These are phyloP conservation scores for Oryza brachyantha DNA, from an alignment of 176 grass and related monocot genomes.

Conservation along the genomic window DNA sequence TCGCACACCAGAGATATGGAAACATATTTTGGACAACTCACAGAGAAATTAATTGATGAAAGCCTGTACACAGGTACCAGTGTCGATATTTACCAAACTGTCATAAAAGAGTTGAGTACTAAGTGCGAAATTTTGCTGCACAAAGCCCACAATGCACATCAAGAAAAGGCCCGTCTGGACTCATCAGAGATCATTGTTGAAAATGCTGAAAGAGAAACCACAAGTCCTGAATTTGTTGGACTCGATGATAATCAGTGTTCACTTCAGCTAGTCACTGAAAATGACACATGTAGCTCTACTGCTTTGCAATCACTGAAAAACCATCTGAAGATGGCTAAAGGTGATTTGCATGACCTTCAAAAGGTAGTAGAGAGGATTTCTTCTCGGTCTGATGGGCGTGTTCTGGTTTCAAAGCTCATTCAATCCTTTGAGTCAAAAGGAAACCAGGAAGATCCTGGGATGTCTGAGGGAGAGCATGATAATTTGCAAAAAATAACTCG, in stretches of 20 bases:
- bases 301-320: constrained; percentile 53
- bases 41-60: constrained; percentile 71
- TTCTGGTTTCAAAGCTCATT: constrained; percentile 82
- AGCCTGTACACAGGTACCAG: constrained; percentile 50
- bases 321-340: constrained; percentile 59
- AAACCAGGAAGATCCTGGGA: constrained; percentile 51
- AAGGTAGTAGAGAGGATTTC: constrained; percentile 66
- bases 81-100: constrained; percentile 53
- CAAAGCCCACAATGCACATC: constrained; percentile 14
- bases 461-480: constrained; percentile 62
- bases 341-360: constrained; percentile 68
- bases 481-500: constrained; percentile 44
- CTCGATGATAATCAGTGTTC: constrained; percentile 19
- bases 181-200: constrained; percentile 16
- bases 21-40: constrained; percentile 48
- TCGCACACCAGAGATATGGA: constrained; percentile 53
- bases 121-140: constrained; percentile 17
- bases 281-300: constrained; percentile 38
- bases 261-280: constrained; percentile 4
- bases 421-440: constrained; percentile 78
- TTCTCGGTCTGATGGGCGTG: constrained; percentile 51
- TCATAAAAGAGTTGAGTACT: constrained; percentile 55
- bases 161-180: constrained; percentile 23
- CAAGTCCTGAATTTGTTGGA: not conserved
- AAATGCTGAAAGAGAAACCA: constrained; percentile 32